Evolutionary conservation across 2,329 filamentous ascomycete genomes (phyloP).

Genomic region (Phaeophleospora eucalypticola): DNA sequence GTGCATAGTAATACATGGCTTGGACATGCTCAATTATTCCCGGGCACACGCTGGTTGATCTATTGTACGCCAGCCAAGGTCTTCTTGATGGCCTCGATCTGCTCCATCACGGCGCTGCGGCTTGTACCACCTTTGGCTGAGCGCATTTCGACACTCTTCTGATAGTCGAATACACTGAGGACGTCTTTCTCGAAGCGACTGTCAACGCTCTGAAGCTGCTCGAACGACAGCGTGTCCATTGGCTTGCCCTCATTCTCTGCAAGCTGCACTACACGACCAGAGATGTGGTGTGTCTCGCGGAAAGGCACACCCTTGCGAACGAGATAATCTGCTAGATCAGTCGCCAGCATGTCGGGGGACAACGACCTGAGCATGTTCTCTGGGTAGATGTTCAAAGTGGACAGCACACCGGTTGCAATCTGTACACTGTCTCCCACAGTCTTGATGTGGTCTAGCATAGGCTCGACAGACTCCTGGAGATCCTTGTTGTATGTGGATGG

Average conservation of each 20-base stretch:
- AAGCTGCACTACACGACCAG: constrained; percentile 66
- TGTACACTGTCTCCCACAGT: constrained; percentile 75
- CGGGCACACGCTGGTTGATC: no score
- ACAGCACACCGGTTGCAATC: constrained; percentile 76
- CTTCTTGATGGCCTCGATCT: constrained; percentile 54
- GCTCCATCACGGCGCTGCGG: constrained; percentile 61
- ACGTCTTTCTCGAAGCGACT: constrained; percentile 68
- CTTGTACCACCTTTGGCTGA: constrained; percentile 75
- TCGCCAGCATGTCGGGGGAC: constrained; percentile 78
- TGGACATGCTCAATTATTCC: not conserved
- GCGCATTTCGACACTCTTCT: constrained; percentile 76
- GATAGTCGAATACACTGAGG: constrained; percentile 69
- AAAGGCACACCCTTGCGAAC: constrained; percentile 68
- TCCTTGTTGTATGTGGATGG: constrained; percentile 88
- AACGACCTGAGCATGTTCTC: constrained; percentile 76
- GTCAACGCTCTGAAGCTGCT: constrained; percentile 66
- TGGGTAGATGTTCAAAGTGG: constrained; percentile 64
- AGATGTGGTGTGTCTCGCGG: constrained; percentile 75
- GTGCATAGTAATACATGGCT: not conserved
- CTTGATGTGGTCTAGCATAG: constrained; percentile 80
- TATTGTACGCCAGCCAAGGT: constrained; percentile 24
- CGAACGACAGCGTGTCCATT: constrained; percentile 65
- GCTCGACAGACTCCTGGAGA: constrained; percentile 81
- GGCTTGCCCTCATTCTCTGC: constrained; percentile 62
- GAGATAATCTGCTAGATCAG: constrained; percentile 62